These are phyloP conservation scores for Noccaea caerulescens DNA, from an alignment of 345 rosid species.

Conservation along the genomic window DNA sequence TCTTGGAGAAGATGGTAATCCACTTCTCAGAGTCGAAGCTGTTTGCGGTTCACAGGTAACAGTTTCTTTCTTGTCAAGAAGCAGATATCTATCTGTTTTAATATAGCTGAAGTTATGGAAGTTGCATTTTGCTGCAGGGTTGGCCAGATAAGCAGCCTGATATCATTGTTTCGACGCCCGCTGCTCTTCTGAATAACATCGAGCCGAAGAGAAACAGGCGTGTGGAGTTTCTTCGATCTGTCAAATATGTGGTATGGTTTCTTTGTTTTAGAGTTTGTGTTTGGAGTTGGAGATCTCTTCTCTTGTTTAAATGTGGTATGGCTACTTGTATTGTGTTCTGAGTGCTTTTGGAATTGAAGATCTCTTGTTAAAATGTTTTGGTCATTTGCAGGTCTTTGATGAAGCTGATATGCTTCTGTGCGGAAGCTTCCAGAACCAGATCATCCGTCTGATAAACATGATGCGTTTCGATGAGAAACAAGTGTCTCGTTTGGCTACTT, in stretches of 20 bases:
- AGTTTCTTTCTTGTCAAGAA: neutral
- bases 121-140: slow-evolving; percentile 60
- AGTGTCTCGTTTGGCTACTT: slow-evolving; percentile 54
- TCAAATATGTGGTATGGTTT: slow-evolving; percentile 77
- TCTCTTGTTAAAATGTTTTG: slow-evolving; percentile 14
- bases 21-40: slow-evolving; percentile 66
- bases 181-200: slow-evolving; percentile 80
- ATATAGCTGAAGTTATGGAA: slow-evolving; percentile 24
- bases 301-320: too few relatives aligned
- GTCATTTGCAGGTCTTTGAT: slow-evolving; percentile 77
- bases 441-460: slow-evolving; percentile 78
- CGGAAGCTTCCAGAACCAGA: slow-evolving; percentile 90
- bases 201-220: slow-evolving; percentile 60
- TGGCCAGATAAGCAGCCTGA: slow-evolving; percentile 82
- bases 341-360: neutral
- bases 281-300: slow-evolving; percentile 36
- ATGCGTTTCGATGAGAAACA: slow-evolving; percentile 82
- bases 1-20: slow-evolving; percentile 63
- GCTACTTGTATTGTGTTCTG: slow-evolving; percentile 32
- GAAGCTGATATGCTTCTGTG: slow-evolving; percentile 98
- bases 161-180: slow-evolving; percentile 86
- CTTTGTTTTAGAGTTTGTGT: neutral
- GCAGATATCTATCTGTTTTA: neutral
- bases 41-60: slow-evolving; percentile 82
- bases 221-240: slow-evolving; percentile 61